A percentile compares a stretch with the other conserved stretches of the same genome.
These are phyloP conservation scores for Xylariaceae sp. DNA, from an alignment of 2,329 filamentous ascomycete genomes.

Conservation along the genomic window DNA sequence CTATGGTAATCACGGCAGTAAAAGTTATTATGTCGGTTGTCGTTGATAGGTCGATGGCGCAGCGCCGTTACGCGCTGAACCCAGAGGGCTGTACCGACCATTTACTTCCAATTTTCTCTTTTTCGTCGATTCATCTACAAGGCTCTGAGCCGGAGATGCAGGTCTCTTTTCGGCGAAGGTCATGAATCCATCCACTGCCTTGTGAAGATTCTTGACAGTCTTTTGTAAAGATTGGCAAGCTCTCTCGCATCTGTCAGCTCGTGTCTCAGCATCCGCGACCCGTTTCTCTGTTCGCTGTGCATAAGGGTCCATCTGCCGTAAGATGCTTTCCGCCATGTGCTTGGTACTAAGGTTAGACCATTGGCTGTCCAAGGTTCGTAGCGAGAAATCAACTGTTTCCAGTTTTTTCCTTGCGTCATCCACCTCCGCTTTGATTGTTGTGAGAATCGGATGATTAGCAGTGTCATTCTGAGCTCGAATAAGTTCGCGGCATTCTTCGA, in stretches of 20 bases:
- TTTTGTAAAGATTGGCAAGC: too few species aligned
- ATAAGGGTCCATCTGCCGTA: constrained; percentile 24
- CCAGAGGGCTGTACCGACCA: constrained; percentile 1
- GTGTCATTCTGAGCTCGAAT: too few species aligned
- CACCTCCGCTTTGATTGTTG: constrained; percentile 2
- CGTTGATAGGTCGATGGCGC: background rate
- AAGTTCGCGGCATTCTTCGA: too few species aligned
- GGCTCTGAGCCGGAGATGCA: constrained; percentile 4
- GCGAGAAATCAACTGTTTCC: constrained; percentile 30
- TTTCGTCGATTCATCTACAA: constrained; percentile 7
- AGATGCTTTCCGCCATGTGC: constrained; percentile 36
- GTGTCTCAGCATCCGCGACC: background rate
- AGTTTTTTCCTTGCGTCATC: constrained; percentile 25
- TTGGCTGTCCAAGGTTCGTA: constrained; percentile 39
- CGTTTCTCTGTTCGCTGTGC: constrained; percentile 5
- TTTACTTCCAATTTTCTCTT: constrained; percentile 11
- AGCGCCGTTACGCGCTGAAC: constrained; percentile 3
- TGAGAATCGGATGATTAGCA: background rate
- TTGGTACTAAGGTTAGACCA: constrained; percentile 46
- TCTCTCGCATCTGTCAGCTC: too few species aligned
- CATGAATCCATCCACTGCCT: background rate
- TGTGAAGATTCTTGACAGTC: constrained; percentile 1
- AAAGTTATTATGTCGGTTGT: too few species aligned
- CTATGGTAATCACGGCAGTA: too few species aligned
- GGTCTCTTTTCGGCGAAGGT: constrained; percentile 7